Evolutionary conservation across 129 eudicot genomes (phyloP), one percentile per base, ranked within the genome.

Genomic region (Daucus carota): DNA sequence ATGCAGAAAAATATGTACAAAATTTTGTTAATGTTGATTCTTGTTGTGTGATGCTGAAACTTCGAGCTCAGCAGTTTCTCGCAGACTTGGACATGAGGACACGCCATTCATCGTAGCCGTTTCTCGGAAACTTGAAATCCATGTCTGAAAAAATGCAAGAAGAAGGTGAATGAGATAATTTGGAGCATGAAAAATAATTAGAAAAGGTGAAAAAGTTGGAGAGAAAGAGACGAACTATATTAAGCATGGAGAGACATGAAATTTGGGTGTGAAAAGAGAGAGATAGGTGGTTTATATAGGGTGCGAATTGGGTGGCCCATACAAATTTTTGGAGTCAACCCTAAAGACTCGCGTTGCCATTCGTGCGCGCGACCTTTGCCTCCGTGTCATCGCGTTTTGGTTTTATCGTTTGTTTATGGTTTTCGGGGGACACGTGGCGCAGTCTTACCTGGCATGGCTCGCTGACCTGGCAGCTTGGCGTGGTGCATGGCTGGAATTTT

Each of bases 221-320:
- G 73, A 40, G 74, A 70, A 54, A 11, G 78, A 82, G 83, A 79
- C 71, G 77, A 59, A 74, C 57, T 67, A 76, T 68, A 69, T 70
- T 85, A 82, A 81, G 84, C 63, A 47, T 57, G 79, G 75, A 57
- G 32, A 31, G 65, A n/a, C 65, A 73, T 44, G 20, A 69, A 26
- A 46, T 33, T 76, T 77, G 82, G 82, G 76, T 82, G 78, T 72
- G 70, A 59, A 18, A 78, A 47, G 44, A 84, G 16, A 52, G 57
- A 73, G 59, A 57, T 17, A 11, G 80, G 73, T 80, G 5, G 65
- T 57, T 80, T 86, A 84, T 82, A 86, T 84, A 84, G 73, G 77
- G 81, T 75, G 76, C 74, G 78, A 67, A 57, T 33, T 44, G 67
- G 81, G 73, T 81, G 81, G 77, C 79, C 74, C 74, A 28, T 81